Evolutionary conservation across 2,329 filamentous ascomycete species (phyloP).

Genomic region (Akanthomyces uredinophilus): DNA sequence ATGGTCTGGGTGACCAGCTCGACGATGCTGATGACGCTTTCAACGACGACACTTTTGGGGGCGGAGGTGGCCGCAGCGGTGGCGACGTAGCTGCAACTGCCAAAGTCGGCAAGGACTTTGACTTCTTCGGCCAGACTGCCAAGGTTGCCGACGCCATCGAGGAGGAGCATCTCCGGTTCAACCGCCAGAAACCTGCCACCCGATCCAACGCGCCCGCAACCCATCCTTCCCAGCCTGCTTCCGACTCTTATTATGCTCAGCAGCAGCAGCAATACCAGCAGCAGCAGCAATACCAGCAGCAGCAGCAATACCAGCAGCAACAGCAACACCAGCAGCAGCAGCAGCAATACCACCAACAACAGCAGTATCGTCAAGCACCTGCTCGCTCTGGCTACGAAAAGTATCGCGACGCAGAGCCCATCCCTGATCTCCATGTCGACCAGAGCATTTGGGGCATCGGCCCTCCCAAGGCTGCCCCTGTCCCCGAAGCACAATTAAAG

Average conservation of each 20-base stretch:
- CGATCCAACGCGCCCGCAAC: slow-evolving; percentile 30
- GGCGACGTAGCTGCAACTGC: slow-evolving; percentile 36
- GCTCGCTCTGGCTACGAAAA: slow-evolving; percentile 83
- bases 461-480: slow-evolving; percentile 41
- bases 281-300: slow-evolving; percentile 16
- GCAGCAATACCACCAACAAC: slow-evolving; percentile 25
- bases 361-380: slow-evolving; percentile 44
- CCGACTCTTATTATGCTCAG: slow-evolving; percentile 31
- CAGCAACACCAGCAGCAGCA: slow-evolving; percentile 35
- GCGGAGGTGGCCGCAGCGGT: slow-evolving; percentile 32
- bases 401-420: slow-evolving; percentile 76
- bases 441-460: slow-evolving; percentile 86
- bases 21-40: slow-evolving; percentile 90
- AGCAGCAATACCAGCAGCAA: slow-evolving; percentile 18
- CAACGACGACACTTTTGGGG: slow-evolving; percentile 92
- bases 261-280: slow-evolving; percentile 31
- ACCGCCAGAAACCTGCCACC: slow-evolving; percentile 62
- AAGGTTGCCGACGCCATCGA: slow-evolving; percentile 80
- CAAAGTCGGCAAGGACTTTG: slow-evolving; percentile 83
- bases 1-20: slow-evolving; percentile 85
- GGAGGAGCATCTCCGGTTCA: slow-evolving; percentile 83
- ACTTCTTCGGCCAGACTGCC: slow-evolving; percentile 92
- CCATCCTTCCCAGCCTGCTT: slow-evolving; percentile 30
- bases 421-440: slow-evolving; percentile 87
- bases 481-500: slow-evolving; percentile 22